phyloP scores from a whole-genome alignment of 2,329 filamentous ascomycete species.

The Hypoxylon sp. region DNA sequence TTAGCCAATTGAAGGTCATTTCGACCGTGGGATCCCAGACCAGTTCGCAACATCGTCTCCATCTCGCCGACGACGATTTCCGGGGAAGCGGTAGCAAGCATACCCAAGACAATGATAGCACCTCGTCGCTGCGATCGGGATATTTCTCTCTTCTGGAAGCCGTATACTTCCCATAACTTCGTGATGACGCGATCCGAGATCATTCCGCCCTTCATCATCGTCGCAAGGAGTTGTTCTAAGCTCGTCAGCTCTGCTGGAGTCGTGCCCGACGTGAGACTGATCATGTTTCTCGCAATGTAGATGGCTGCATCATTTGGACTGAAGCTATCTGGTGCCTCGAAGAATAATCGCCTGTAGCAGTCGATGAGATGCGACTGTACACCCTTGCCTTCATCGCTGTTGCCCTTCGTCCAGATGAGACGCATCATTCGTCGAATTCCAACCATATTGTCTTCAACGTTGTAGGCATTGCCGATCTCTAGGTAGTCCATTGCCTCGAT shows the following conservation, averaged over 20 bases:
- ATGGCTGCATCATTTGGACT: constrained; percentile 90
- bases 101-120: constrained; percentile 94
- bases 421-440: constrained; percentile 96
- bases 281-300: constrained; percentile 98
- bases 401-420: constrained; percentile 99
- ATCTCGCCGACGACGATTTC: constrained; percentile 96
- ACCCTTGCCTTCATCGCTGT: constrained; percentile 98
- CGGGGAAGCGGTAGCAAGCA: constrained; percentile 92
- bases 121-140: constrained; percentile 91
- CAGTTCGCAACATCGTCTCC: constrained; percentile 91
- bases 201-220: constrained; percentile 95
- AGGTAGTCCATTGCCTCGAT: constrained; percentile 99
- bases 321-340: constrained; percentile 91
- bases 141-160: constrained; percentile 91
- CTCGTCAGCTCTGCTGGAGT: constrained; percentile 96
- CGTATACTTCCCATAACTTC: constrained; percentile 98
- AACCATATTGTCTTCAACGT: constrained; percentile 90
- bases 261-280: constrained; percentile 95
- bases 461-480: constrained; percentile 93
- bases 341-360: constrained; percentile 95
- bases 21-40: constrained; percentile 82
- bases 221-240: constrained; percentile 91
- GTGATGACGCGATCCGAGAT: constrained; percentile 87
- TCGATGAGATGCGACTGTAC: constrained; percentile 97
- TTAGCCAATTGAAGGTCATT: constrained; percentile 89